Evolutionary conservation across 2,329 filamentous ascomycete genomes (phyloP).

Genomic region (Pyricularia grisea): DNA sequence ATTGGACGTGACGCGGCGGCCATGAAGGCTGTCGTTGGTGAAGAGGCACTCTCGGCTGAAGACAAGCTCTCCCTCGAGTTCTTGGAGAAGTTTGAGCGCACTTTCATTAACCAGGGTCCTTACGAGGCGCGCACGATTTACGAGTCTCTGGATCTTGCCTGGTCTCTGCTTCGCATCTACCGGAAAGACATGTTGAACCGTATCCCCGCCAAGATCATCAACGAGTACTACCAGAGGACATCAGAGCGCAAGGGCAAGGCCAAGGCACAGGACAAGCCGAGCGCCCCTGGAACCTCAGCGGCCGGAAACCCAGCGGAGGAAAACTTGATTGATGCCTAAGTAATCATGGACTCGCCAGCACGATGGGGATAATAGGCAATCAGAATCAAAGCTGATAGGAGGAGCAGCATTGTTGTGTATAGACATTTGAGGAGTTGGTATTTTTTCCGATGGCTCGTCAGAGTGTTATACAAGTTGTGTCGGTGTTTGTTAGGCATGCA

Average conservation of each 20-base stretch:
- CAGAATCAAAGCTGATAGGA: neutral
- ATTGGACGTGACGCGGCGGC: conserved; percentile 96
- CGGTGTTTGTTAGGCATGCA: neutral
- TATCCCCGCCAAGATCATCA: conserved; percentile 73
- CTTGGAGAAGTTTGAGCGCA: conserved; percentile 94
- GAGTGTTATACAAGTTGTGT: neutral
- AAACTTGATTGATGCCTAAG: conserved; percentile 26
- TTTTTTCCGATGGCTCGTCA: neutral
- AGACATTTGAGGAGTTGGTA: neutral
- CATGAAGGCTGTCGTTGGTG: conserved; percentile 99
- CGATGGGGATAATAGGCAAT: neutral
- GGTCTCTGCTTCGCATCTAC: conserved; percentile 93
- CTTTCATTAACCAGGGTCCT: conserved; percentile 83
- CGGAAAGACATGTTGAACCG: conserved; percentile 97
- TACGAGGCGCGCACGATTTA: conserved; percentile 90
- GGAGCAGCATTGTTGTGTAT: neutral
- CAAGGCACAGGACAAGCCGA: conserved; percentile 29
- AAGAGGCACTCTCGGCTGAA: conserved; percentile 89
- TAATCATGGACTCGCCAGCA: neutral
- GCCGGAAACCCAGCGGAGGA: conserved; percentile 16
- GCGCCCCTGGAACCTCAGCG: conserved; percentile 16
- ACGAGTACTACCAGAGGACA: conserved; percentile 72
- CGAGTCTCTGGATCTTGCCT: conserved; percentile 91
- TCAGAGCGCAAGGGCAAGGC: conserved; percentile 53
- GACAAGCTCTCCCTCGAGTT: conserved; percentile 99